Conservation (phyloP, 2,329 filamentous ascomycete species). For the Alternaria arbusti region DNA sequence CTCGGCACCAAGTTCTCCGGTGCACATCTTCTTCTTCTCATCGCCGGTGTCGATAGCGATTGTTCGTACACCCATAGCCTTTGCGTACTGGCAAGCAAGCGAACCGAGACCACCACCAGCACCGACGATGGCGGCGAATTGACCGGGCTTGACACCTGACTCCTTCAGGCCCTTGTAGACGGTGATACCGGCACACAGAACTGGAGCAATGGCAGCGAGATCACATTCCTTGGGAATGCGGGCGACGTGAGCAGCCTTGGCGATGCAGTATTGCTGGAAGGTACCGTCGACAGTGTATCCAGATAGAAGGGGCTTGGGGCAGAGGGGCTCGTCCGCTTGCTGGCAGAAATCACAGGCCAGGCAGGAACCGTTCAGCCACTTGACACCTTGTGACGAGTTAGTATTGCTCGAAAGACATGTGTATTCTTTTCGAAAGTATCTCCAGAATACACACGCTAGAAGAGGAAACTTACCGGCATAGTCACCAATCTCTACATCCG, state of each 20-base stretch:
- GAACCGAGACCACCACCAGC: constrained; percentile 83
- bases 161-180: constrained; percentile 94
- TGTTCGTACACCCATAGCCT: constrained; percentile 82
- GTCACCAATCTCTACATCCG: constrained; percentile 78
- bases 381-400: constrained; percentile 62
- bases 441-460: background rate
- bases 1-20: constrained; percentile 70
- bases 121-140: constrained; percentile 83
- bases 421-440: background rate
- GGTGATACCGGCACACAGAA: constrained; percentile 85
- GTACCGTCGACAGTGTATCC: constrained; percentile 93
- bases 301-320: constrained; percentile 74
- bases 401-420: background rate
- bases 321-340: constrained; percentile 81
- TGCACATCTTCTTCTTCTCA: constrained; percentile 77
- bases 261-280: constrained; percentile 92
- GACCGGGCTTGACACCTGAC: constrained; percentile 73
- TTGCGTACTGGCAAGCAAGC: constrained; percentile 84
- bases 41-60: constrained; percentile 84
- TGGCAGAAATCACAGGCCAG: constrained; percentile 84
- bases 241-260: constrained; percentile 84
- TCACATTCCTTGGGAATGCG: constrained; percentile 78
- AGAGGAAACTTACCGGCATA: constrained; percentile 61
- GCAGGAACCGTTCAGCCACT: constrained; percentile 90
- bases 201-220: constrained; percentile 78